Conservation (phyloP, 2,329 filamentous ascomycete genomes). For the Penicillium occitanis region DNA sequence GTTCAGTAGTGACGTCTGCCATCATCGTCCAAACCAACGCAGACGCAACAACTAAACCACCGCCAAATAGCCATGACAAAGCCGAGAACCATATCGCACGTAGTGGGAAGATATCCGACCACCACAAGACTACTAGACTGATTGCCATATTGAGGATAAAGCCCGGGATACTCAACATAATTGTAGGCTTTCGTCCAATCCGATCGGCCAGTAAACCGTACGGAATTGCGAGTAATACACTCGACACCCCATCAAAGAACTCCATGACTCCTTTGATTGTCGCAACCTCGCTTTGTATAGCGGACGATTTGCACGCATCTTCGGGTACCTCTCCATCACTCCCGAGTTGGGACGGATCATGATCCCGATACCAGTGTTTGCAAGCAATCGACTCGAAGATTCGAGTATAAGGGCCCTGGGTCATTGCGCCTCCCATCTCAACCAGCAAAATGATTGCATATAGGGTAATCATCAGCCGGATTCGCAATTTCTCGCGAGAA, state of each 20-base stretch:
- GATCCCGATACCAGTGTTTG: constrained; percentile 43
- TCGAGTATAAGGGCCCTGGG: constrained; percentile 48
- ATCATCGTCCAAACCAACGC: constrained; percentile 54
- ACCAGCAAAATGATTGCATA: constrained; percentile 45
- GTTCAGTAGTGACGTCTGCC: constrained; percentile 50
- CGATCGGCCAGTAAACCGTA: constrained; percentile 53
- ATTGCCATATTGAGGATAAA: constrained; percentile 39
- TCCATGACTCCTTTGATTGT: constrained; percentile 53
- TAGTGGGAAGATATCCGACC: constrained; percentile 44
- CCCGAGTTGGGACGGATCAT: constrained; percentile 46
- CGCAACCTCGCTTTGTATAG: constrained; percentile 51
- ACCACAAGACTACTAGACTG: constrained; percentile 38
- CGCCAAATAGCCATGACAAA: constrained; percentile 48
- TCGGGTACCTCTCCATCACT: constrained; percentile 47
- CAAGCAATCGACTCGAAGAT: constrained; percentile 53
- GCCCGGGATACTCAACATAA: constrained; percentile 45
- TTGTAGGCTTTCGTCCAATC: constrained; percentile 48
- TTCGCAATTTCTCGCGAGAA: constrained; percentile 30
- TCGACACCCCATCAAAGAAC: constrained; percentile 48
- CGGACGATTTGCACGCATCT: constrained; percentile 51
- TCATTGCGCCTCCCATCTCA: constrained; percentile 48
- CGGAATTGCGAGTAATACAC: constrained; percentile 50
- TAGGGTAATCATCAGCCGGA: constrained; percentile 43
- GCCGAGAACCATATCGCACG: constrained; percentile 52
- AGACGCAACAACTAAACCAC: constrained; percentile 49